Conservation (phyloP, 768 basidiomycete species). For the Collybiopsis confluens region DNA sequence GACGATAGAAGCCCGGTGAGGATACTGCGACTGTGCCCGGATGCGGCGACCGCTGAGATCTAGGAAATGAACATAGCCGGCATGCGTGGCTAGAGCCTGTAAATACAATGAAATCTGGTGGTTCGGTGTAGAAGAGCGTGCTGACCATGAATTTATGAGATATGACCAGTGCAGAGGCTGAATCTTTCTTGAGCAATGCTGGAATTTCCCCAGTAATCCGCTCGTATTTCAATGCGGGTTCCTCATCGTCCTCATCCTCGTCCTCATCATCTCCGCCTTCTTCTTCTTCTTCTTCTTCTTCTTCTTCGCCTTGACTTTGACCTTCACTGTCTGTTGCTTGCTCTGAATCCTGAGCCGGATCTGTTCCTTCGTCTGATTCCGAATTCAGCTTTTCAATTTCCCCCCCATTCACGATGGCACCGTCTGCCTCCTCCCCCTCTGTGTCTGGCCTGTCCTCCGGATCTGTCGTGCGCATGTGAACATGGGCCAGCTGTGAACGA, state of each 20-base stretch:
- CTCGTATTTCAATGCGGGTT: slow-evolving; percentile 89
- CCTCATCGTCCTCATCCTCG: slow-evolving; percentile 79
- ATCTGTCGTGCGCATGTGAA: slow-evolving; percentile 1
- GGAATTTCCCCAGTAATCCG: slow-evolving; percentile 68
- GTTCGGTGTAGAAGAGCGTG: slow-evolving; percentile 6
- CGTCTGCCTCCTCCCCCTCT: background rate
- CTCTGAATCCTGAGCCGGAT: background rate
- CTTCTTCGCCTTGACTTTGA: slow-evolving; percentile 16
- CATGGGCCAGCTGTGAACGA: background rate
- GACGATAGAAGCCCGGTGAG: slow-evolving; percentile 82
- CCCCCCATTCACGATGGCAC: background rate
- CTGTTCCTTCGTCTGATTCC: background rate
- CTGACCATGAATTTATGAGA: slow-evolving; percentile 70
- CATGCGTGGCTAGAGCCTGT: slow-evolving; percentile 90
- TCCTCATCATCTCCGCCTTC: slow-evolving; percentile 51
- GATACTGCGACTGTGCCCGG: slow-evolving; percentile 89
- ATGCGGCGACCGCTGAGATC: slow-evolving; percentile 74
- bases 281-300: slow-evolving; percentile 36
- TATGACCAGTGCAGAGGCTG: slow-evolving; percentile 78
- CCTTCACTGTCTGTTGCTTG: slow-evolving; percentile 8
- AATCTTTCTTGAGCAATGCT: slow-evolving; percentile 84
- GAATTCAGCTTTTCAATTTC: background rate
- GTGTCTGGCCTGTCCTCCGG: background rate
- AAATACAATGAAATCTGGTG: background rate
- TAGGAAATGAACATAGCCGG: slow-evolving; percentile 86